Conservation (phyloP, 2,329 filamentous ascomycete species). For the Epichloe gansuensis region DNA sequence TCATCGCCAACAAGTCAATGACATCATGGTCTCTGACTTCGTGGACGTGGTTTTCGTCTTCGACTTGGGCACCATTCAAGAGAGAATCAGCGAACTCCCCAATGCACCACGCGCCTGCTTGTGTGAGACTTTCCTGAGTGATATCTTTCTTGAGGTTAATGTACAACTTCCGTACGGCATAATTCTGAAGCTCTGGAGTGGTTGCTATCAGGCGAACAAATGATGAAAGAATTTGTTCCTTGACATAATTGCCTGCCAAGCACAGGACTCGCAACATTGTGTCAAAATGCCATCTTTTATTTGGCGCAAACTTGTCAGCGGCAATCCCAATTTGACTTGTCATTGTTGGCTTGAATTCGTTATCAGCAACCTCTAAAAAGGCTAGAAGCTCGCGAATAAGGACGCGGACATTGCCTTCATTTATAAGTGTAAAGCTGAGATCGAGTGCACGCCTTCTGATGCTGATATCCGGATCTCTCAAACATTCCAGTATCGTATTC, state of each 20-base stretch:
- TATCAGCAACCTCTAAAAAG: constrained; percentile 93
- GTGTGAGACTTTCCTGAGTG: constrained; percentile 86
- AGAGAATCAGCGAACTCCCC: constrained; percentile 91
- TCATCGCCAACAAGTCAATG: constrained; percentile 81
- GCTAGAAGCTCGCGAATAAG: constrained; percentile 86
- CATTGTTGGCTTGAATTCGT: constrained; percentile 98
- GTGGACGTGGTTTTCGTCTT: constrained; percentile 78
- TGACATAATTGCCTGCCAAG: constrained; percentile 90
- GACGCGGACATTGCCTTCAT: constrained; percentile 88
- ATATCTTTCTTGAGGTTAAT: constrained; percentile 87
- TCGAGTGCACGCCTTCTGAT: constrained; percentile 92
- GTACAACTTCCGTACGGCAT: constrained; percentile 92
- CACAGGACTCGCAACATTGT: constrained; percentile 93
- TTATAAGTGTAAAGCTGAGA: constrained; percentile 94
- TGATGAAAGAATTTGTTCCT: constrained; percentile 93
- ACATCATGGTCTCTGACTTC: constrained; percentile 78
- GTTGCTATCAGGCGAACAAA: constrained; percentile 94
- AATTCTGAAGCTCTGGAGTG: constrained; percentile 86
- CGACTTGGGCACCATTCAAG: constrained; percentile 79
- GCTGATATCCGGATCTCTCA: constrained; percentile 95
- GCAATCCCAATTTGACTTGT: constrained; percentile 96
- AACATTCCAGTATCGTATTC: constrained; percentile 92
- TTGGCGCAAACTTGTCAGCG: constrained; percentile 88
- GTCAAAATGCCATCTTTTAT: constrained; percentile 96
- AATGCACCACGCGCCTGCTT: constrained; percentile 93